Conservation (phyloP, 305 asterid genomes). For the Solanum hybrid region DNA sequence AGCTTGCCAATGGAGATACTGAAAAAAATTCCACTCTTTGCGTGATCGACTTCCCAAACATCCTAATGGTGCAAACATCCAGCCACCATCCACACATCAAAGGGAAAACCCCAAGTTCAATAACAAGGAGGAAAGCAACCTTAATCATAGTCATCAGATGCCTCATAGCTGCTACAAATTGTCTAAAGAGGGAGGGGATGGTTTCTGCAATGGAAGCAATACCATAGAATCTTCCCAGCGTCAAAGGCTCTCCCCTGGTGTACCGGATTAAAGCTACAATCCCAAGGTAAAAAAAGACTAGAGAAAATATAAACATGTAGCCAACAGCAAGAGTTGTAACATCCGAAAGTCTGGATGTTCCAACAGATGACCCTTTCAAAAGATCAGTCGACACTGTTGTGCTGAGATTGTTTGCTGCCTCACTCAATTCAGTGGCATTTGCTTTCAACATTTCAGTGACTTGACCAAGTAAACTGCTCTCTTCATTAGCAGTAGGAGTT, state of each 20-base stretch:
- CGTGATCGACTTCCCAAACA: slow-evolving; percentile 87
- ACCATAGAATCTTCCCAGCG: slow-evolving; percentile 93
- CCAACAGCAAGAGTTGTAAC: slow-evolving; percentile 97
- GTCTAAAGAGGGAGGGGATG: slow-evolving; percentile 85
- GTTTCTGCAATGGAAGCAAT: slow-evolving; percentile 93
- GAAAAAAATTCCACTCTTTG: slow-evolving; percentile 96
- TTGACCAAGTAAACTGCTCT: slow-evolving; percentile 50
- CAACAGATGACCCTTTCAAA: slow-evolving; percentile 49
- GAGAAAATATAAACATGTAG: slow-evolving; percentile 73
- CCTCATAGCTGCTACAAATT: slow-evolving; percentile 90
- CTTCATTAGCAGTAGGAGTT: slow-evolving; percentile 54
- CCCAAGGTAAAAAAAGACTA: slow-evolving; percentile 78
- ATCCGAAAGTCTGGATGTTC: slow-evolving; percentile 83
- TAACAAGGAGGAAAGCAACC: slow-evolving; percentile 94
- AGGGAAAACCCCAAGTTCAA: slow-evolving; percentile 95
- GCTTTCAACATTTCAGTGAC: slow-evolving; percentile 56
- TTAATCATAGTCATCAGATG: slow-evolving; percentile 97
- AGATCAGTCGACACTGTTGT: slow-evolving; percentile 53
- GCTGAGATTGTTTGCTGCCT: slow-evolving; percentile 44
- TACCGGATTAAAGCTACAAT: slow-evolving; percentile 71
- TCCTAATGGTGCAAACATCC: slow-evolving; percentile 92
- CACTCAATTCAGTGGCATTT: slow-evolving; percentile 54
- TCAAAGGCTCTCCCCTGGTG: slow-evolving; percentile 88
- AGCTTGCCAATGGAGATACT: slow-evolving; percentile 91
- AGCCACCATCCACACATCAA: slow-evolving; percentile 99